Evolutionary conservation across 805 yeast genomes (phyloP).

Genomic region (Candida jianshihensis): DNA sequence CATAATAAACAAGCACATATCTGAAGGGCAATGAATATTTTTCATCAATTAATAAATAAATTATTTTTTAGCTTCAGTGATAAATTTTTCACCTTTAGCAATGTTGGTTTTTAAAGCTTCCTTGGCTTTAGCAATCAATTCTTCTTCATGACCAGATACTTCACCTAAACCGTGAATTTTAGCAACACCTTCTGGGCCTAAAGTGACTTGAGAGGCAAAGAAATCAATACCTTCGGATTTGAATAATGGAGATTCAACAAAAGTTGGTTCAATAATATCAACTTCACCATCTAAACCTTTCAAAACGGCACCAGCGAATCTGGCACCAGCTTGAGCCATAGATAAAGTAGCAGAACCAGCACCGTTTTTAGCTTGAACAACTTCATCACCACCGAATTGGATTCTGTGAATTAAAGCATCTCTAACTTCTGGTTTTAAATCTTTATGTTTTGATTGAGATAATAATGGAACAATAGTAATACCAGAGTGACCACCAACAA

Average conservation of each 20-base stretch:
- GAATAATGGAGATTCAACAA: slow-evolving; percentile 76
- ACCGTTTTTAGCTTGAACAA: slow-evolving; percentile 88
- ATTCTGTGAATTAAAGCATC: slow-evolving; percentile 73
- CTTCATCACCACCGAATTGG: slow-evolving; percentile 96
- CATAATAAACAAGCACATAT: too few species aligned
- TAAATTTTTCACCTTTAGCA: slow-evolving; percentile 88
- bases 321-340: slow-evolving; percentile 89
- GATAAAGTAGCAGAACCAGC: slow-evolving; percentile 91
- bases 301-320: slow-evolving; percentile 60
- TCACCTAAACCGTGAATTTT: slow-evolving; percentile 73
- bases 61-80: slow-evolving; percentile 58
- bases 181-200: slow-evolving; percentile 87
- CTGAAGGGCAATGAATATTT: too few species aligned
- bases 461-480: slow-evolving; percentile 90
- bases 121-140: slow-evolving; percentile 73
- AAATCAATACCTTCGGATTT: slow-evolving; percentile 84
- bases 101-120: slow-evolving; percentile 88
- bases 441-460: slow-evolving; percentile 73
- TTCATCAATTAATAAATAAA: too few species aligned
- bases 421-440: slow-evolving; percentile 57
- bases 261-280: slow-evolving; percentile 61
- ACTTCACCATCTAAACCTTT: slow-evolving; percentile 58
- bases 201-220: slow-evolving; percentile 91
- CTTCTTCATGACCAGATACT: slow-evolving; percentile 73
- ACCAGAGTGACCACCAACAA: slow-evolving; percentile 98